Percentiles rank a stretch among this genome's conserved stretches.
phyloP scores from a whole-genome alignment of 441 rosid species.

The Biscutella laevigata region DNA sequence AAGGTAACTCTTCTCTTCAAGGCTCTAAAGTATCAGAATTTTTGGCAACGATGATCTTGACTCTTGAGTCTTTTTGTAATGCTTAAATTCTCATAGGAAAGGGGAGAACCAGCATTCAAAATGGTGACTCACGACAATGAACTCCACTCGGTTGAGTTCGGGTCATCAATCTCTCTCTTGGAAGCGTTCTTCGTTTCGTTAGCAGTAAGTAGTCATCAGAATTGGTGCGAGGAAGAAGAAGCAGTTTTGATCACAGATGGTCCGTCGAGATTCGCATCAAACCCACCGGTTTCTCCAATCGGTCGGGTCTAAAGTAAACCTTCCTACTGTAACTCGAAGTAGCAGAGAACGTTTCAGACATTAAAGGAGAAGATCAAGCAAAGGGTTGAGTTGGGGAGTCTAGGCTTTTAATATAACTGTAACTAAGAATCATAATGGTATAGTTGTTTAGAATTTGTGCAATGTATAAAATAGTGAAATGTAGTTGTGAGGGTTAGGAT shows the following conservation, averaged over 20 bases:
- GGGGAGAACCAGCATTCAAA: slow-evolving; percentile 43
- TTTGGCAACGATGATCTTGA: not conserved
- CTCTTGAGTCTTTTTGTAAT: not conserved
- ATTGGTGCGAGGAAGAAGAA: slow-evolving; percentile 25
- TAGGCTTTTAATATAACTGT: slow-evolving; percentile 10
- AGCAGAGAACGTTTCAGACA: not conserved
- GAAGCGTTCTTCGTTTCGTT: slow-evolving; percentile 69
- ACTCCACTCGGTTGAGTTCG: slow-evolving; percentile 54
- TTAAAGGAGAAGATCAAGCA: not conserved
- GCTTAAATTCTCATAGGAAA: slow-evolving; percentile 36
- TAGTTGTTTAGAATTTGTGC: not conserved
- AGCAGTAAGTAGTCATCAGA: slow-evolving; percentile 34
- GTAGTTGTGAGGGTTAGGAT: not conserved
- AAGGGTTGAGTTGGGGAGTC: not conserved
- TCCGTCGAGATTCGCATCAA: slow-evolving; percentile 36
- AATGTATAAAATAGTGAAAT: slow-evolving; percentile 21
- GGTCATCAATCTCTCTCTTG: slow-evolving; percentile 42
- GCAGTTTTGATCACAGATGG: slow-evolving; percentile 18
- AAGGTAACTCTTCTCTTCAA: slow-evolving; percentile 35
- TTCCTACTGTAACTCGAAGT: too few species aligned
- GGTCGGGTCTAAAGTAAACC: slow-evolving; percentile 78
- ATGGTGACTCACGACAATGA: slow-evolving; percentile 46
- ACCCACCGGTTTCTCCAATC: slow-evolving; percentile 71
- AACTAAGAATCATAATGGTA: slow-evolving; percentile 6
- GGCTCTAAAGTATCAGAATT: not conserved